Percentiles rank a stretch among this genome's conserved stretches.
These are phyloP conservation scores for Diphasiastrum complanatum DNA, from an alignment of 83 land plant genomes.

Conservation along the genomic window DNA sequence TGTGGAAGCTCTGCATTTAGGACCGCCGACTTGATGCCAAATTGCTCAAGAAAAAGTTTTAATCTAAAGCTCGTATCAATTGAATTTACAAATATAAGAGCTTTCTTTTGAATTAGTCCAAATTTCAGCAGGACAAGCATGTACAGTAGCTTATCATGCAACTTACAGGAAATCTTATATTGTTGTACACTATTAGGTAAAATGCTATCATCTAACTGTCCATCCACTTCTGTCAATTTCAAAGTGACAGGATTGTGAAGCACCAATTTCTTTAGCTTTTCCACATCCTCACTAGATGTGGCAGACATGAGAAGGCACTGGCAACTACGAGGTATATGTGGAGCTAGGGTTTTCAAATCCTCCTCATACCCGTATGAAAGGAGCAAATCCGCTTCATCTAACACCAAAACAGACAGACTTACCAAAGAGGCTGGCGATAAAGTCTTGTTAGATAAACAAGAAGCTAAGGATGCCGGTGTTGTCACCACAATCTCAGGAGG, in stretches of 20 bases:
- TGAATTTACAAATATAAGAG: conserved; percentile 75
- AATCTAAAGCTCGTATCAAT: conserved; percentile 73
- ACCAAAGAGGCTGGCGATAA: conserved; percentile 41
- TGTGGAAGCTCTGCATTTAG: conserved; percentile 94
- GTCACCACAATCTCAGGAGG: conserved; percentile 72
- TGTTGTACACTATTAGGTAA: conserved; percentile 85
- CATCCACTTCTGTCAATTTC: conserved; percentile 70
- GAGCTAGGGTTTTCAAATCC: conserved; percentile 62
- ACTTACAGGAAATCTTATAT: conserved; percentile 75
- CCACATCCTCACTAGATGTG: conserved; percentile 82
- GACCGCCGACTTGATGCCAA: conserved; percentile 83
- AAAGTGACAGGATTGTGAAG: conserved; percentile 78
- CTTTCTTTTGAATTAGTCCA: conserved; percentile 82
- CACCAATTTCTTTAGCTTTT: conserved; percentile 85
- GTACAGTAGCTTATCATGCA: conserved; percentile 62
- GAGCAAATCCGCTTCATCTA: conserved; percentile 96
- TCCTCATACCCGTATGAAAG: conserved; percentile 91
- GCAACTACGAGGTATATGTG: conserved; percentile 71
- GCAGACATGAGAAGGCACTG: conserved; percentile 99
- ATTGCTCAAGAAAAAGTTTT: conserved; percentile 88
- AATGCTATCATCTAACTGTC: conserved; percentile 45
- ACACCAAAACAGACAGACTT: conserved; percentile 58
- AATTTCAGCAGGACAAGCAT: conserved; percentile 62
- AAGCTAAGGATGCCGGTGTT: conserved; percentile 77
- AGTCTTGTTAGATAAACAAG: conserved; percentile 47